Conservation (phyloP, 2,329 filamentous ascomycete species). For the Trichoderma koningii region DNA sequence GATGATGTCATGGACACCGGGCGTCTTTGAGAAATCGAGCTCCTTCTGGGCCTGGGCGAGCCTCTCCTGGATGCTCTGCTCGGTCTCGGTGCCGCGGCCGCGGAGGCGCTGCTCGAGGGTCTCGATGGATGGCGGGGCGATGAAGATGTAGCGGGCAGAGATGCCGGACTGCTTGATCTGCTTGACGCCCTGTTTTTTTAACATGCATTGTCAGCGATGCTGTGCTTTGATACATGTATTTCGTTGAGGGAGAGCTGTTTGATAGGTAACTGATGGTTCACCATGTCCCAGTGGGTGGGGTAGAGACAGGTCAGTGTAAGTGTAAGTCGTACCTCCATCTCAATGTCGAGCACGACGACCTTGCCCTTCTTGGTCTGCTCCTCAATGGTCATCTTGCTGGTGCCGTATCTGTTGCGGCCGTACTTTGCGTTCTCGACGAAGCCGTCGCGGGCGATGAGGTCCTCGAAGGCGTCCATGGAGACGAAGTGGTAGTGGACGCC, state of each 20-base stretch:
- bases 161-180: slow-evolving; percentile 79
- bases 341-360: slow-evolving; percentile 87
- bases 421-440: slow-evolving; percentile 90
- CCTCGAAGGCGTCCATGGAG: slow-evolving; percentile 65
- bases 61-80: slow-evolving; percentile 69
- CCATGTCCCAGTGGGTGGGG: too few relatives aligned
- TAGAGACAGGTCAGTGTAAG: too few relatives aligned
- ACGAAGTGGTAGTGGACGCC: slow-evolving; percentile 83
- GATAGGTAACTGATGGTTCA: neutral
- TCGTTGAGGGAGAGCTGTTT: too few relatives aligned
- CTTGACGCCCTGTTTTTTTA: slow-evolving; percentile 67
- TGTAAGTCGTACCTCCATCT: slow-evolving; percentile 73
- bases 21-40: slow-evolving; percentile 69
- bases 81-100: slow-evolving; percentile 75
- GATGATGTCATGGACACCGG: slow-evolving; percentile 53
- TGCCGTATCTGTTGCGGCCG: slow-evolving; percentile 84
- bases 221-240: neutral
- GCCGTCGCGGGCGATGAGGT: slow-evolving; percentile 65
- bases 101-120: slow-evolving; percentile 73
- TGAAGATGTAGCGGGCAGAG: slow-evolving; percentile 79
- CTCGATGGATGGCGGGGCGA: slow-evolving; percentile 75
- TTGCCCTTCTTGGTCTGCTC: slow-evolving; percentile 70
- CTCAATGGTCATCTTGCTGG: slow-evolving; percentile 75
- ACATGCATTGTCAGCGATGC: slow-evolving; percentile 6
- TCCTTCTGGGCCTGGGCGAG: slow-evolving; percentile 72